Evolutionary conservation across 176 grass and related monocot genomes (phyloP).

Genomic region (Poa annua): DNA sequence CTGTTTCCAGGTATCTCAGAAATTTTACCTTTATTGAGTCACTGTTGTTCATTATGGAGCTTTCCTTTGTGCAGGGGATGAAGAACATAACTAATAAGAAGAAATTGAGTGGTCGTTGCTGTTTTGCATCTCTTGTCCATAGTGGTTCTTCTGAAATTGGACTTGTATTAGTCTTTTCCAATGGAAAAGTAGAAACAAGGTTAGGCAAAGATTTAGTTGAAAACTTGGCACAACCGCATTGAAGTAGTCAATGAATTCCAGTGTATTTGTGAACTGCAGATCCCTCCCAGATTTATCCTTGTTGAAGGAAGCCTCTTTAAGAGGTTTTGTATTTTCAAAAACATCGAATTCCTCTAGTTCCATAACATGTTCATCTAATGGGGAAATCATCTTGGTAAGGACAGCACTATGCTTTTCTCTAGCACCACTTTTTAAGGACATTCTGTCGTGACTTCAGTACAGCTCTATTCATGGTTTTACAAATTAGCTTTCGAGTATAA

Average conservation of each 20-base stretch:
- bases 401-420: constrained; percentile 25
- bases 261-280: constrained; percentile 57
- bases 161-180: constrained; percentile 67
- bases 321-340: constrained; percentile 66
- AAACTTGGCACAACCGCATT: constrained; percentile 1
- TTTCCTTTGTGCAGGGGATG: constrained; percentile 65
- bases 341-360: constrained; percentile 50
- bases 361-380: constrained; percentile 74
- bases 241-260: constrained; percentile 24
- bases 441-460: not conserved
- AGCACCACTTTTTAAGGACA: not conserved
- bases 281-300: constrained; percentile 84
- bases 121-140: constrained; percentile 75
- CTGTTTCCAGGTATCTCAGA: constrained; percentile 7
- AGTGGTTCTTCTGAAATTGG: constrained; percentile 67
- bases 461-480: not conserved
- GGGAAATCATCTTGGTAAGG: constrained; percentile 79
- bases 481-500: constrained; percentile 5
- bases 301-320: constrained; percentile 72
- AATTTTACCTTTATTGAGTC: constrained; percentile 1
- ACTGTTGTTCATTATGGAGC: not conserved
- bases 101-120: constrained; percentile 61
- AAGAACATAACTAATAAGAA: constrained; percentile 87
- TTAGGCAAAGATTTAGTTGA: constrained; percentile 35
- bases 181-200: constrained; percentile 92